Evolutionary conservation across 352 stramenopile species (phyloP).

Genomic region (Phytophthora fragariaefolia): DNA sequence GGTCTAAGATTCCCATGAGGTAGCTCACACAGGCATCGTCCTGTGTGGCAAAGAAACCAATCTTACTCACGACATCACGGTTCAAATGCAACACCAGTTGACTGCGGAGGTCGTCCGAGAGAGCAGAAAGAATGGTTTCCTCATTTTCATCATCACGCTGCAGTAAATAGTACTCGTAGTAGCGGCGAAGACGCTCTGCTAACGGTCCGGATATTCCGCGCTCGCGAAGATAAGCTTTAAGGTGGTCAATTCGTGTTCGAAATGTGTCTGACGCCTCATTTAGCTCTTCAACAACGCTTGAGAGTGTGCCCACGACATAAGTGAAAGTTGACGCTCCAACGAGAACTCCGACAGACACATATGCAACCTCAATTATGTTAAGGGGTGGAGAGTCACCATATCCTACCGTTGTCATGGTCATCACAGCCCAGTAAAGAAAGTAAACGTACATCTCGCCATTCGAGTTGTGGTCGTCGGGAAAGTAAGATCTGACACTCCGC

Average conservation of each 20-base stretch:
- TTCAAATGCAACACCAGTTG: slow-evolving; percentile 83
- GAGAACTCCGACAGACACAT: slow-evolving; percentile 59
- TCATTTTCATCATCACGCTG: slow-evolving; percentile 80
- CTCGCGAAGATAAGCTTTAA: slow-evolving; percentile 83
- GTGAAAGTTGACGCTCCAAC: slow-evolving; percentile 74
- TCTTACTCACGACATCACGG: slow-evolving; percentile 84
- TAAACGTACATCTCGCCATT: slow-evolving; percentile 71
- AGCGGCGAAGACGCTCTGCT: slow-evolving; percentile 58
- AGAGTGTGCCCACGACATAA: slow-evolving; percentile 83
- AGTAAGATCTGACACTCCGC: slow-evolving; percentile 25
- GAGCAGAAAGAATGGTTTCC: slow-evolving; percentile 65
- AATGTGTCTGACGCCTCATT: slow-evolving; percentile 58
- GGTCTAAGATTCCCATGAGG: slow-evolving; percentile 81
- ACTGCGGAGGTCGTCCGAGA: slow-evolving; percentile 79
- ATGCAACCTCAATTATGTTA: slow-evolving; percentile 65
- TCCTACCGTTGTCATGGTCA: slow-evolving; percentile 82
- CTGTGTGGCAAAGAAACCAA: slow-evolving; percentile 80
- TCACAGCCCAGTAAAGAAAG: slow-evolving; percentile 79
- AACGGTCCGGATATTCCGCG: slow-evolving; percentile 64
- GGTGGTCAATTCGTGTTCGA: slow-evolving; percentile 69
- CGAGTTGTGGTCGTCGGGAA: slow-evolving; percentile 17
- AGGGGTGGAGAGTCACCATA: slow-evolving; percentile 74
- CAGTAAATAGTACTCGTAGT: slow-evolving; percentile 85
- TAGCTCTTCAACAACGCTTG: slow-evolving; percentile 76
- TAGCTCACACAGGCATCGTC: slow-evolving; percentile 85